Evolutionary conservation across 129 eudicot genomes (phyloP), one percentile per base, ranked within the genome.

Genomic region (Kitagawia praeruptora): DNA sequence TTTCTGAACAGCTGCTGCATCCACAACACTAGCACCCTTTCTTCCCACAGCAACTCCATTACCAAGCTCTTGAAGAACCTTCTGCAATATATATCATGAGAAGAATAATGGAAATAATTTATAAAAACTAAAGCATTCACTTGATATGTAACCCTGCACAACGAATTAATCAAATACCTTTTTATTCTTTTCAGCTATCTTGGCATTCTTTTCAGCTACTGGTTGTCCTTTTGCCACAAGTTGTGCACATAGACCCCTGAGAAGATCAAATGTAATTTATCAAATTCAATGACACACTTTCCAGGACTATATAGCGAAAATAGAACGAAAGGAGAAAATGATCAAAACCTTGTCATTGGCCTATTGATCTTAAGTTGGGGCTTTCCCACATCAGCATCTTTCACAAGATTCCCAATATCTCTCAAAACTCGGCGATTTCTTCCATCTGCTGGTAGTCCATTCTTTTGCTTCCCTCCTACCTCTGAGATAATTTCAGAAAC

Each of bases 1-100:
- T 74, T 84, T 82, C 18, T 34, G 12, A n/a, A 64, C 81, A 28
- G 76, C 82, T 74, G 75, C 79, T 8, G 15, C 58, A 51, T 51
- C 2, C 58, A 51, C 19, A 51, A 51, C n/a, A 51, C 8, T 18
- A 16, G 58, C 58, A 51, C 58, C 23, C 7, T 51, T 51, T 51
- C n/a, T 51, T 18, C 58, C 8, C 58, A 51, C 58, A 51, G 58
- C 58, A 51, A 16, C 8, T 51, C 58, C 8, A 51, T 51, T 51
- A 3, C 2, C 51, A 12, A 51, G 16, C 23, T 16, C 58, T 18
- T 51, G 23, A 16, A 16, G 58, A 16, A 51, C 58, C 58, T 4
- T 51, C 58, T 51, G 58, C n/a, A 4, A 51, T 51, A 51, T 51
- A 51, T 51, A 16, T 51, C 58, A 51, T 16, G 4, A 51, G 16